Base-by-base conservation (phyloP, 345 rosid species). In the Nasturtium officinale region DNA sequence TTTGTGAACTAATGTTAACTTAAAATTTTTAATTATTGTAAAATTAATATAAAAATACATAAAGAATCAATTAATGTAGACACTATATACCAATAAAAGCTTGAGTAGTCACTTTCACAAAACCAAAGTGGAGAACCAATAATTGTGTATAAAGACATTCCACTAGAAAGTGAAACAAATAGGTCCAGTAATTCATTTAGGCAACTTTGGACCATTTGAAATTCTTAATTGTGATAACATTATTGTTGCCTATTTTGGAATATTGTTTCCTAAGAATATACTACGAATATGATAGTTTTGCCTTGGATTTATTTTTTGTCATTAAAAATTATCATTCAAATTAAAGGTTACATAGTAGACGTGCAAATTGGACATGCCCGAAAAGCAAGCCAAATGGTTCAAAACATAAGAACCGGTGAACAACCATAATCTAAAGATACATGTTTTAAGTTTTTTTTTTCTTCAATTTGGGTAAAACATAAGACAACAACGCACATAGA, bases 71-170 rank as follows among this genome's bases (percentile, higher is more conserved):
- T 16, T 60, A 25, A 4, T 9, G 30, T 38, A 38, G 66, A 65
- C 76, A 23, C 59, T 48, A 37, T 61, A 13, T 71, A 60, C 38
- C 72, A 61, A 65, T 28, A 56, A 79, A 62, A 71, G 62, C 32
- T 13, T 46, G 69, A 52, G 78, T 63, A 20, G 68, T 63, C 59
- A 28, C 17, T 77, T 71, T 38, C 61, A 52, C 48, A 21, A 26
- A 17, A 55, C 52, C 60, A 38, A 64, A 70, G 72, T 77, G 72
- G 75, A 56, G 71, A 53, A 55, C 47, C 57, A 73, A 73, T 63
- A 43, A 73, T 73, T 73, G 57, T 73, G 70, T 64, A 54, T 63
- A 63, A 73, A 73, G 70, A 72, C 63, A 72, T 70, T 78, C 55
- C 70, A 32, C 70, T 43, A n/a, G 33, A 56, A 76, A 67, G 54